phyloP scores from a whole-genome alignment of 768 basidiomycete genomes.

The Rhodotorula graminis region DNA sequence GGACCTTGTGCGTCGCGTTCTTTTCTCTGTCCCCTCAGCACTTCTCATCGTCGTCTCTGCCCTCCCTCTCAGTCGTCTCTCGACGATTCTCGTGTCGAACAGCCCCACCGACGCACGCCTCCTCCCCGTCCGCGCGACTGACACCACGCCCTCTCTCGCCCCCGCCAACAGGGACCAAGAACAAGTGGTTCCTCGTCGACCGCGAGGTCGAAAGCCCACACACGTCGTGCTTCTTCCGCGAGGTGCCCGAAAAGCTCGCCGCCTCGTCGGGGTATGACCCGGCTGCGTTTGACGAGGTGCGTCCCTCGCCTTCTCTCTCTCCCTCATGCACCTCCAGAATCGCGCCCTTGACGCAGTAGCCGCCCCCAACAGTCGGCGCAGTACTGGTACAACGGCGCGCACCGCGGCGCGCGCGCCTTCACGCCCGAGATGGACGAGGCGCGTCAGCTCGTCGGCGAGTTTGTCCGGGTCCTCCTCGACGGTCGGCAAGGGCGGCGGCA shows the following conservation, averaged over 20 bases:
- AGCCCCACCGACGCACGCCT: no score
- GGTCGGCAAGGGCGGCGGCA: slow-evolving; percentile 12
- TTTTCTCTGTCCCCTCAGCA: not conserved
- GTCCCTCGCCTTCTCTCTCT: not conserved
- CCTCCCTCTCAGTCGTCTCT: not conserved
- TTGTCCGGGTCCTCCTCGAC: slow-evolving; percentile 31
- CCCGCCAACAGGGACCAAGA: slow-evolving; percentile 28
- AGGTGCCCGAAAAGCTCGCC: not conserved
- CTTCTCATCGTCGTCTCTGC: not conserved
- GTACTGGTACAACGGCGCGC: slow-evolving; percentile 42
- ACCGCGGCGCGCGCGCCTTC: slow-evolving; percentile 16
- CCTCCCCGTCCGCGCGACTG: no score
- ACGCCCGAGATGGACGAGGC: slow-evolving; percentile 36
- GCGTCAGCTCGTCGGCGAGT: slow-evolving; percentile 25
- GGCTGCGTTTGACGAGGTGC: slow-evolving; percentile 20
- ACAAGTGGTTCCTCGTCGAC: slow-evolving; percentile 39
- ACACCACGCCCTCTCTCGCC: no score
- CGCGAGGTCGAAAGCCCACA: slow-evolving; percentile 38
- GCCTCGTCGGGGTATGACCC: not conserved
- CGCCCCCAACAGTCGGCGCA: slow-evolving; percentile 8
- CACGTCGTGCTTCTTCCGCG: slow-evolving; percentile 38
- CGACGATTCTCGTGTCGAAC: not conserved
- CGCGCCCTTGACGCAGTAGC: no score
- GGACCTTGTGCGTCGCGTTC: not conserved
- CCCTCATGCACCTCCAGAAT: no score